Evolutionary conservation across 345 rosid species (phyloP), one percentile per base, ranked within the genome.

Genomic region (Atalantia buxifolia): DNA sequence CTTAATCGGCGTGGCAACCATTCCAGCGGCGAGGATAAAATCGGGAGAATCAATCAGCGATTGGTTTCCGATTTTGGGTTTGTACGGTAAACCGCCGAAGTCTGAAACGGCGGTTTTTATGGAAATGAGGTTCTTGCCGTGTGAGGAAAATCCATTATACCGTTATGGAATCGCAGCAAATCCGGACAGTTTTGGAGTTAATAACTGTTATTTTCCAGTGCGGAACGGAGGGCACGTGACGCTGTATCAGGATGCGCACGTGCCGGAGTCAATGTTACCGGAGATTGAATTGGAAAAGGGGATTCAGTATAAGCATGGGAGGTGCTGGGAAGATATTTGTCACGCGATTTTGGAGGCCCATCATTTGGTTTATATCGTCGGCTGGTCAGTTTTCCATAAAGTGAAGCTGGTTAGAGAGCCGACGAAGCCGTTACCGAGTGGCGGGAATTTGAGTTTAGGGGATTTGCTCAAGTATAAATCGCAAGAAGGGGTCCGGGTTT

Each of bases 281-380:
- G 70, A 85, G 81, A 89, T 94, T 64, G 84, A 87, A 73, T 79
- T 94, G 81, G 98, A 91, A 7, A 75, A 81, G 1, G 98, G 94
- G 30, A 75, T 45, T 45, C 50, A 66, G 1, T 93, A 71, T 36
- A 77, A 71, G 78, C 94, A 91, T 10, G 90, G 75, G 72, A 76
- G 77, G 68, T 94, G 98, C 81, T 94, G 98, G 97, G 98, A 94
- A 81, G 98, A 94, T 75, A 93, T 94, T 0, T 94, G 97, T 57
- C 92, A 93, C 36, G 89, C 97, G 1, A 90, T 94, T 67, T 66
- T 89, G 57, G 97, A 94, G 78, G 98, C 98, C 18, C 98, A 93
- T 55, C 96, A 92, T 77, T 22, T 94, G 89, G 92, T 94, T 62
- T 94, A 94, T 50, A 68, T 94, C 1, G 85, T 81, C 8, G 98